Percentiles rank a stretch among this genome's conserved stretches.
phyloP scores from a whole-genome alignment of 306 rosid species.

The Astragalus membranaceus region DNA sequence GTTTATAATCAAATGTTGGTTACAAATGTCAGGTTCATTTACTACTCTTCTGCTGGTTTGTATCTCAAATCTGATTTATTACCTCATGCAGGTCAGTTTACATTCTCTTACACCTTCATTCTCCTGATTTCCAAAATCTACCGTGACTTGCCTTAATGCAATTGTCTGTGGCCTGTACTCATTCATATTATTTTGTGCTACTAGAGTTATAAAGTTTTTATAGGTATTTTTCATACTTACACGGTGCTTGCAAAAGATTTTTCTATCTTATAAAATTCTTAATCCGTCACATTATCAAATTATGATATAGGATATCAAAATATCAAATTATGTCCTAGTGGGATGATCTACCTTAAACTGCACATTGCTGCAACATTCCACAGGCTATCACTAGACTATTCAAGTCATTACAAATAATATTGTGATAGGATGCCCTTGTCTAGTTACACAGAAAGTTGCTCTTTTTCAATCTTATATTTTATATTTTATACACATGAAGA shows the following conservation, averaged over 20 bases:
- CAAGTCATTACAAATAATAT: no score
- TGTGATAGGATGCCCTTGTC: neutral
- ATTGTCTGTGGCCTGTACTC: neutral
- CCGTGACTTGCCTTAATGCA: neutral
- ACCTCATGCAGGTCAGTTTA: slow-evolving; percentile 72
- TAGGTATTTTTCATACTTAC: neutral
- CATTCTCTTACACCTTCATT: slow-evolving; percentile 5
- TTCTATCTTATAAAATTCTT: neutral
- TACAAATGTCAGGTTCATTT: slow-evolving; percentile 65
- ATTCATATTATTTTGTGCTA: neutral
- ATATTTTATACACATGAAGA: neutral
- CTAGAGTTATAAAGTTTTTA: neutral
- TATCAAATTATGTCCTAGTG: neutral
- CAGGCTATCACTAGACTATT: no score
- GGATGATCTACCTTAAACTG: neutral
- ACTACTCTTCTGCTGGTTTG: slow-evolving; percentile 99
- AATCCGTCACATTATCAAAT: no score
- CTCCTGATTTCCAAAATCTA: neutral
- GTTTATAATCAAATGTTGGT: neutral
- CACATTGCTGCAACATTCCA: neutral
- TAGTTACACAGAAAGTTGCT: no score
- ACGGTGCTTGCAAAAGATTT: neutral
- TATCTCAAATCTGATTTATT: slow-evolving; percentile 77
- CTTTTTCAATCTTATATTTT: no score
- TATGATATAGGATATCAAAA: neutral